Conservation (phyloP, 2,329 filamentous ascomycete species). For the Fusarium poae region DNA sequence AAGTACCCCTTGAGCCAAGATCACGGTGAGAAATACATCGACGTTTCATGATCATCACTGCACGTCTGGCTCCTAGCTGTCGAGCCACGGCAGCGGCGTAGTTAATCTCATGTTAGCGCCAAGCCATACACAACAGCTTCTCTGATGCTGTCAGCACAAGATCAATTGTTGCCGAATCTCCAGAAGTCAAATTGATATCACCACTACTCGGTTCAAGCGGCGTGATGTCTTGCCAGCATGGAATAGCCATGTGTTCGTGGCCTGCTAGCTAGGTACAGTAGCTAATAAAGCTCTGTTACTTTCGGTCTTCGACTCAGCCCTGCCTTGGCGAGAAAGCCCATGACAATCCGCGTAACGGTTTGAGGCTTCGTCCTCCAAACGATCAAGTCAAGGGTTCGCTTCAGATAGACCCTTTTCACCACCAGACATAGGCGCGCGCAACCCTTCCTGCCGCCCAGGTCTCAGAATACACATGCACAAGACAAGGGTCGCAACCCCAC, state of each 20-base stretch:
- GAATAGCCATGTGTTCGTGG: slow-evolving; percentile 18
- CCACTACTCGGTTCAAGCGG: slow-evolving; percentile 9
- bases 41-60: slow-evolving; percentile 23
- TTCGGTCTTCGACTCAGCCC: slow-evolving; percentile 30
- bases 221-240: slow-evolving; percentile 19
- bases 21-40: slow-evolving; percentile 10
- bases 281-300: neutral
- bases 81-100: slow-evolving; percentile 33
- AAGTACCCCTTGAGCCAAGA: slow-evolving; percentile 3
- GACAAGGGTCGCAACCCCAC: slow-evolving; percentile 32
- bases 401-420: slow-evolving; percentile 23
- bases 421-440: slow-evolving; percentile 30
- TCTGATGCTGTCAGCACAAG: slow-evolving; percentile 12
- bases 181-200: slow-evolving; percentile 19
- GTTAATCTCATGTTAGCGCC: slow-evolving; percentile 13
- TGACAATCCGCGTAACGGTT: slow-evolving; percentile 32
- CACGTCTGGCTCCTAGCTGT: slow-evolving; percentile 7
- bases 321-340: slow-evolving; percentile 10
- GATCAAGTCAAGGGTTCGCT: slow-evolving; percentile 26
- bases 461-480: slow-evolving; percentile 20
- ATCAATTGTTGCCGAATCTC: slow-evolving; percentile 14
- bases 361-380: slow-evolving; percentile 15
- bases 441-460: slow-evolving; percentile 22
- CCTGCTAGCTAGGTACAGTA: neutral
- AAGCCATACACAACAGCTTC: slow-evolving; percentile 15